These are phyloP conservation scores for Metschnikowia koreensis DNA, from an alignment of 805 yeast species.

Conservation along the genomic window DNA sequence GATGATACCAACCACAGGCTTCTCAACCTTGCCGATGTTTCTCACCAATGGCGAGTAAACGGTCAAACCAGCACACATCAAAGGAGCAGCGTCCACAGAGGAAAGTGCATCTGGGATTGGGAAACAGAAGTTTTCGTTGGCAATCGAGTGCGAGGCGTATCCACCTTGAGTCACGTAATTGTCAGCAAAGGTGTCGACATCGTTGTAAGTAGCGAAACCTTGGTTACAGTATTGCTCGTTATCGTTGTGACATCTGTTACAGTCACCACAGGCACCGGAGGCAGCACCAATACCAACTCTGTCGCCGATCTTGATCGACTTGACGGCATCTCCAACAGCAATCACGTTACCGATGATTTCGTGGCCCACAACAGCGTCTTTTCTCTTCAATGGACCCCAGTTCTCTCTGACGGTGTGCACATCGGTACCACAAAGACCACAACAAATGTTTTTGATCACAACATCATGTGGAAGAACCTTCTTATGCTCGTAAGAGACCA, in stretches of 20 bases:
- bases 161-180: slow-evolving; percentile 68
- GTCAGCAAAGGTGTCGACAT: slow-evolving; percentile 31
- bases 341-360: slow-evolving; percentile 60
- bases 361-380: slow-evolving; percentile 57
- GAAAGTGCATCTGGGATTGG: slow-evolving; percentile 56
- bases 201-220: slow-evolving; percentile 51
- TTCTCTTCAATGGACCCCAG: slow-evolving; percentile 19
- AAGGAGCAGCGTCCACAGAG: slow-evolving; percentile 61
- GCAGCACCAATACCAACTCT: slow-evolving; percentile 23
- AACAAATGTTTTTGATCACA: slow-evolving; percentile 28
- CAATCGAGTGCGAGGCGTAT: slow-evolving; percentile 63
- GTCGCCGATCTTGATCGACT: slow-evolving; percentile 19
- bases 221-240: slow-evolving; percentile 45
- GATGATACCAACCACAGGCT: slow-evolving; percentile 52
- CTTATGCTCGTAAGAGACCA: slow-evolving; percentile 50
- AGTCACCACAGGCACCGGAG: slow-evolving; percentile 30
- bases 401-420: slow-evolving; percentile 16
- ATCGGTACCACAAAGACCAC: slow-evolving; percentile 23
- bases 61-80: slow-evolving; percentile 78
- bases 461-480: slow-evolving; percentile 22
- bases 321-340: slow-evolving; percentile 18
- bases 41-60: slow-evolving; percentile 65
- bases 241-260: slow-evolving; percentile 48
- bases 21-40: slow-evolving; percentile 25
- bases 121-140: slow-evolving; percentile 61